Conservation (phyloP, 2,329 filamentous ascomycete genomes). For the Aspergillus flavus region DNA sequence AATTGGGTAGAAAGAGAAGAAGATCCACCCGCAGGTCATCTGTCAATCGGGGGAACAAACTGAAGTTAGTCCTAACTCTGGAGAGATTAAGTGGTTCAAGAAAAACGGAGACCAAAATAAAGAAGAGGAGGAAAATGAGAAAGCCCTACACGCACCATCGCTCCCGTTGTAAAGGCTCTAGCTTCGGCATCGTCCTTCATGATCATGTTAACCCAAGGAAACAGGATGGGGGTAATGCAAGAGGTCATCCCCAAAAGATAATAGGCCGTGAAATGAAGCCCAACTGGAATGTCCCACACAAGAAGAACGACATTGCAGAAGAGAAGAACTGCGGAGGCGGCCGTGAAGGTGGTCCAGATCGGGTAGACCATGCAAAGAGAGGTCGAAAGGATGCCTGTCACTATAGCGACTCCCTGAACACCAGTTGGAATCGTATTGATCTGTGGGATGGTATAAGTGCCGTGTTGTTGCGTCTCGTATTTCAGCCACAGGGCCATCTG, state of each 20-base stretch:
- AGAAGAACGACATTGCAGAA: slow-evolving; percentile 52
- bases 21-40: no score
- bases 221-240: slow-evolving; percentile 47
- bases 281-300: slow-evolving; percentile 54
- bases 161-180: slow-evolving; percentile 33
- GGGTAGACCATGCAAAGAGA: slow-evolving; percentile 56
- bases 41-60: no score
- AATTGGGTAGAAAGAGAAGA: no score
- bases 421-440: slow-evolving; percentile 56
- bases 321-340: slow-evolving; percentile 44
- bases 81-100: no score
- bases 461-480: slow-evolving; percentile 34
- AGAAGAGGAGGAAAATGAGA: no score
- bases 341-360: slow-evolving; percentile 51
- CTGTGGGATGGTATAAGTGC: slow-evolving; percentile 48
- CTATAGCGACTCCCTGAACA: slow-evolving; percentile 51
- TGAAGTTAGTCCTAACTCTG: no score
- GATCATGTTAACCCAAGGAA: slow-evolving; percentile 49
- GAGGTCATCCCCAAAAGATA: slow-evolving; percentile 45
- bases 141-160: no score
- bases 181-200: slow-evolving; percentile 45
- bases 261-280: slow-evolving; percentile 41
- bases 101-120: no score
- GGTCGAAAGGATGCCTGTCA: slow-evolving; percentile 53
- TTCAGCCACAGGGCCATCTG: slow-evolving; percentile 61